Conservation (phyloP, 1,284 basidiomycete genomes). For the Lentinula novae-zelandiae region DNA sequence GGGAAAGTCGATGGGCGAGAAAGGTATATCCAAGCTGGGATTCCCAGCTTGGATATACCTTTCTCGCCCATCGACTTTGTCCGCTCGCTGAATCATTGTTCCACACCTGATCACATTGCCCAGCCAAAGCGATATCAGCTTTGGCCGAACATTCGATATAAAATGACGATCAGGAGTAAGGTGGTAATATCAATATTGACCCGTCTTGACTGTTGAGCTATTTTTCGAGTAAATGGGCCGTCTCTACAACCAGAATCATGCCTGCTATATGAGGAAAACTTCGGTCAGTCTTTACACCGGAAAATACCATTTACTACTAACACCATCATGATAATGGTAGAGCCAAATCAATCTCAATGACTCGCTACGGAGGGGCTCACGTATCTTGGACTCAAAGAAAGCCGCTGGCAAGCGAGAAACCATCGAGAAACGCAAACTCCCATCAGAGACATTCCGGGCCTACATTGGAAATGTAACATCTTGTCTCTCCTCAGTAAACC, state of each 20-base stretch:
- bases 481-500: slow-evolving; percentile 1
- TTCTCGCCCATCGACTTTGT: neutral
- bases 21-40: neutral
- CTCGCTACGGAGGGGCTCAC: neutral
- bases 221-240: neutral
- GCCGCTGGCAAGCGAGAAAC: slow-evolving; percentile 1
- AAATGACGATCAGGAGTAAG: neutral
- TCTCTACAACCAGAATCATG: neutral
- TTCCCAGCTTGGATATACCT: neutral
- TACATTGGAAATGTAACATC: slow-evolving; percentile 60
- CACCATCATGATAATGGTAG: too few relatives aligned
- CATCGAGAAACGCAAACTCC: neutral
- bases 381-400: slow-evolving; percentile 1
- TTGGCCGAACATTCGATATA: neutral
- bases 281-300: neutral
- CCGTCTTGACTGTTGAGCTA: neutral
- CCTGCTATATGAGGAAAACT: neutral
- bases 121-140: slow-evolving; percentile 2
- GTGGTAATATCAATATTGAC: neutral
- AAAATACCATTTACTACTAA: neutral
- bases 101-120: neutral
- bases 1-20: neutral
- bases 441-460: slow-evolving; percentile 29
- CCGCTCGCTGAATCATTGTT: neutral
- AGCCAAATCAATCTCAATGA: neutral